Evolutionary conservation across 1,139 yeast species (phyloP).

Genomic region (Debaryomycetaceae sp.): DNA sequence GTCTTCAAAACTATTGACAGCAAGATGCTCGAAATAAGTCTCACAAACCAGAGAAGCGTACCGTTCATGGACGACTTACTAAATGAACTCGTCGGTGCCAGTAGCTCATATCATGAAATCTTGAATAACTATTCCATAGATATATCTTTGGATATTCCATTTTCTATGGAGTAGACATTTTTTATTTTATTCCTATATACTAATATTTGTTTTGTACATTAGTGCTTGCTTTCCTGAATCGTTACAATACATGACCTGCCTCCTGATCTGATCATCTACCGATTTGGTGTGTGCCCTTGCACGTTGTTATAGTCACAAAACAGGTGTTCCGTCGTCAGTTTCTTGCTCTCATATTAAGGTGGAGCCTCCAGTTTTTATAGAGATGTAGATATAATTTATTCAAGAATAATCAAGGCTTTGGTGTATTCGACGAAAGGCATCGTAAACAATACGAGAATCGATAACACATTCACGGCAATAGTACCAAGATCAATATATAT

Average conservation of each 20-base stretch:
- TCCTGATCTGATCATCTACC: not conserved
- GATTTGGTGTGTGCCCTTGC: not conserved
- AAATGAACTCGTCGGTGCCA: constrained; percentile 38
- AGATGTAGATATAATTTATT: too few relatives aligned
- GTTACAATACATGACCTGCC: not conserved
- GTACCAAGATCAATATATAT: too few relatives aligned
- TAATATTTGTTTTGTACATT: not conserved
- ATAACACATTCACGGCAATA: too few relatives aligned
- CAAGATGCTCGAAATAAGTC: constrained; percentile 35
- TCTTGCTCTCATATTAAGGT: too few relatives aligned
- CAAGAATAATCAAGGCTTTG: too few relatives aligned
- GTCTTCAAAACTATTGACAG: constrained; percentile 40
- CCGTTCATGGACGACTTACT: constrained; percentile 35
- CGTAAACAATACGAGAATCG: too few relatives aligned
- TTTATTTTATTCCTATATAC: not conserved
- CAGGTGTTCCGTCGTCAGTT: not conserved
- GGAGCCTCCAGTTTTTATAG: too few relatives aligned
- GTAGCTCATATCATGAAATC: constrained; percentile 42
- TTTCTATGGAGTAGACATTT: not conserved
- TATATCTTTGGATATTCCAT: constrained; percentile 15
- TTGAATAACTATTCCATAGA: constrained; percentile 39
- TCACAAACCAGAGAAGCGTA: constrained; percentile 22
- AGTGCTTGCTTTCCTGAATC: not conserved
- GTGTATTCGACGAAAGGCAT: too few relatives aligned
- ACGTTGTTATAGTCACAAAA: not conserved